Evolutionary conservation across 768 basidiomycete species (phyloP).

Genomic region (Boletus fagicola): DNA sequence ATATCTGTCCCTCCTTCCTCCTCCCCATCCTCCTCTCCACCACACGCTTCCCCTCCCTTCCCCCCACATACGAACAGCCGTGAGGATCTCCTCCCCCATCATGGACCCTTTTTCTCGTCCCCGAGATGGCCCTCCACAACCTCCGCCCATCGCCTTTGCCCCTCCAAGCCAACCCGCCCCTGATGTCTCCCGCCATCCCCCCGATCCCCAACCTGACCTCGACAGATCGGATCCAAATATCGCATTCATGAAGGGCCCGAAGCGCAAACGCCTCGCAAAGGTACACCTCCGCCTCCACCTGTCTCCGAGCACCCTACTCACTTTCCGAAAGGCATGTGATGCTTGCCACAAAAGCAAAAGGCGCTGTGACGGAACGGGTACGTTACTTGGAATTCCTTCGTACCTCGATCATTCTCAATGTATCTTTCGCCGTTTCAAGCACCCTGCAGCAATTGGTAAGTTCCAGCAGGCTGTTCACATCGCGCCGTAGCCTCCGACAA

Average conservation of each 20-base stretch:
- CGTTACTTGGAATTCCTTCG: slow-evolving; percentile 25
- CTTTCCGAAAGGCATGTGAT: slow-evolving; percentile 58
- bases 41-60: slow-evolving; percentile 1
- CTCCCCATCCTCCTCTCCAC: background rate
- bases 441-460: slow-evolving; percentile 79
- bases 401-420: slow-evolving; percentile 6
- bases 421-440: slow-evolving; percentile 39
- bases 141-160: slow-evolving; percentile 24
- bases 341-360: slow-evolving; percentile 85
- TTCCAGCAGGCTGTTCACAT: slow-evolving; percentile 6
- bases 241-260: slow-evolving; percentile 51
- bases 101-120: slow-evolving; percentile 40
- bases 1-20: slow-evolving; percentile 19
- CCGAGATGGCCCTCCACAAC: slow-evolving; percentile 15
- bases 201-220: slow-evolving; percentile 20
- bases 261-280: slow-evolving; percentile 55
- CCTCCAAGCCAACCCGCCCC: slow-evolving; percentile 20
- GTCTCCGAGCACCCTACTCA: slow-evolving; percentile 7
- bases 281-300: slow-evolving; percentile 25
- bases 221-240: slow-evolving; percentile 34
- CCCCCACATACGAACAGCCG: background rate
- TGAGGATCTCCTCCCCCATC: slow-evolving; percentile 4
- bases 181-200: slow-evolving; percentile 22
- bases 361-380: slow-evolving; percentile 79
- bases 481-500: slow-evolving; percentile 3